Base-by-base conservation (phyloP, 2,329 filamentous ascomycete genomes). In the Xylariaceae sp. region DNA sequence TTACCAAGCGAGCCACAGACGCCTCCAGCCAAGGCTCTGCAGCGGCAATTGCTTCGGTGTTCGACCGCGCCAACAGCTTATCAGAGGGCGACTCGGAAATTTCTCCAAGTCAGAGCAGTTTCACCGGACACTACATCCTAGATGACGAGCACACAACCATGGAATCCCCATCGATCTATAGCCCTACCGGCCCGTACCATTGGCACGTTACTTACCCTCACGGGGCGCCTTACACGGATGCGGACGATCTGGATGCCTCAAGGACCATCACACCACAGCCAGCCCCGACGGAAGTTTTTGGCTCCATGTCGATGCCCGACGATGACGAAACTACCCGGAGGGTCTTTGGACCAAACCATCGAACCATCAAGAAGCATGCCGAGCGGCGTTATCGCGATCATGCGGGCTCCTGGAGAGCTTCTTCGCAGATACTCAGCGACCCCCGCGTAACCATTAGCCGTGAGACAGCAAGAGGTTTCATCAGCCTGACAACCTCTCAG, bases 11-110 rank as follows among this genome's bases (percentile, higher is more conserved):
- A 12, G 69, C 75, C 3, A 75, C 75, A 19, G 67, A 73, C 4
- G 68, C 71, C 3, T 75, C 77, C 16, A 67, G 73, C 14, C 70
- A 73, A 20, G 74, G 72, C 2, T 68, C 66, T 7, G 65, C 59
- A 0, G 68, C 71, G 1, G 60, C 67, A 5, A 71, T 75, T 26
- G 65, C 71, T 0, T 82, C 79, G 0, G 78, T 83, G 1, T 83
- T 83, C 53, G 80, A 83, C 57, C 73, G 78, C 19, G 74, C 75
- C 2, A 80, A 76, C 57, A 80, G 75, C 54, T 67, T 77, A 7
- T 82, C 80, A 0, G 79, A 81, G 54, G 74, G 73, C 4, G 76
- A 77, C 20, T 76, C 78, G 0, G 72, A 73, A n/a, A 77, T 74
- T 0, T 73, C 75, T 1, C 67, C 70, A 4, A 74, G 71, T 53